Conservation (phyloP, 2,329 filamentous ascomycete genomes). For the Neocatenulostroma microsporum region DNA sequence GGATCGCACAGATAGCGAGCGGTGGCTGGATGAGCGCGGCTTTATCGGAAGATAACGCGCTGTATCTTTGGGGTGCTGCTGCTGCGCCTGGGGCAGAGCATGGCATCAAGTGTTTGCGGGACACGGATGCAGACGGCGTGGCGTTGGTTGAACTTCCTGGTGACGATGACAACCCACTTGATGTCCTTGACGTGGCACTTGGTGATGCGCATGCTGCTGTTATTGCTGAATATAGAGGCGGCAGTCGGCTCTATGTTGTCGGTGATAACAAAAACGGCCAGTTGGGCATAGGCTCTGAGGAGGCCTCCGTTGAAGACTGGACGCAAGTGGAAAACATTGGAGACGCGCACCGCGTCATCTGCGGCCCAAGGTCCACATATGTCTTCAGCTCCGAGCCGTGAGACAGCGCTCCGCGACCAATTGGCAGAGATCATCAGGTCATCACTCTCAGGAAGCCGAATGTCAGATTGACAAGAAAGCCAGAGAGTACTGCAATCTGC, state of each 20-base stretch:
- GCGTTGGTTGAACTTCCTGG: constrained; percentile 28
- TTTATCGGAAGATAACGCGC: constrained; percentile 48
- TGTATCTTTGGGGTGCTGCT: constrained; percentile 54
- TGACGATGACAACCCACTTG: constrained; percentile 31
- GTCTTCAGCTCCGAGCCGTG: too few species aligned
- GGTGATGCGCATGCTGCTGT: constrained; percentile 54
- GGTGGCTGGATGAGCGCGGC: constrained; percentile 53
- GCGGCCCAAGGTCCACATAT: constrained; percentile 21
- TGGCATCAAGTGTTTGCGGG: constrained; percentile 16
- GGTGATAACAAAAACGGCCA: constrained; percentile 55
- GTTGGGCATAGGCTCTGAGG: constrained; percentile 37
- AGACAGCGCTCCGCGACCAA: too few species aligned
- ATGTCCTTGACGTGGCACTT: constrained; percentile 51
- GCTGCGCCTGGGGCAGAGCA: constrained; percentile 17
- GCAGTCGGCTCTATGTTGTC: constrained; percentile 43
- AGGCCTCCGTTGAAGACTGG: constrained; percentile 21
- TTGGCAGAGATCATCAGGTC: too few species aligned
- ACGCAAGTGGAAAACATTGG: constrained; percentile 11
- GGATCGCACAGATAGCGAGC: constrained; percentile 45
- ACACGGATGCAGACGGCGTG: constrained; percentile 19
- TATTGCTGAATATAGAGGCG: constrained; percentile 40
- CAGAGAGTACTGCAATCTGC: constrained; percentile 78
- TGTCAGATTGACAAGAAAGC: constrained; percentile 68
- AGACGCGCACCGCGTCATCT: constrained; percentile 12
- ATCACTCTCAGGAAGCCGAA: constrained; percentile 63